Base-by-base conservation (phyloP, 495 filamentous ascomycete species). In the Lasiosphaeris hirsuta region DNA sequence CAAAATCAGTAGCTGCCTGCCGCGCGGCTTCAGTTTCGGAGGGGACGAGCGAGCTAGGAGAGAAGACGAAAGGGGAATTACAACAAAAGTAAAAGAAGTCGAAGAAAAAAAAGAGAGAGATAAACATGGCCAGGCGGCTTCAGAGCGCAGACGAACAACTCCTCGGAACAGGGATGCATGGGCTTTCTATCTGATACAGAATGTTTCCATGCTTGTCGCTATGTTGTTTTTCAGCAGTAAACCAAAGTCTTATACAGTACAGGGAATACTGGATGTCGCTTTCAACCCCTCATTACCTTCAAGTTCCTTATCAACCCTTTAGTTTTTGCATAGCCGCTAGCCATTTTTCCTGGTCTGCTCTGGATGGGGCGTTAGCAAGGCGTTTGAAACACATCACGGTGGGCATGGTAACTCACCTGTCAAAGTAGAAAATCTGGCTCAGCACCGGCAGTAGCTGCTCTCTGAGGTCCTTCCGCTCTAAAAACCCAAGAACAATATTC, bases 391-490 rank as follows among this genome's bases (percentile, higher is more conserved):
- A 30, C 23, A 30, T 30, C 23, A 30, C 5, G 23, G 5, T 13
- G 18, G 11, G 18, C 41, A 44, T 17, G 23, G 3, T 7, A 42
- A 76, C 90, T 71, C 72, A 95, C 90, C 86, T 83, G 68, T 97
- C 90, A 75, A 97, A 96, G 71, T 90, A 87, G 57, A 98, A 79
- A 63, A 97, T 73, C 84, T 90, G 92, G 46, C 89, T 91, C 47
- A 98, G 70, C 10, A 96, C 92, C 11, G 93, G 94, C 19, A 98
- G 87, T 50, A 98, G 78, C 78, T 96, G 92, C 67, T 86, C 83
- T 69, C 96, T 88, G 57, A 91, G 82, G 65, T 98, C 94, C 75
- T 86, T 90, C 68, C 94, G 89, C 77, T 97, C 92, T 67, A 98
- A 70, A 64, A 98, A 97, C 71, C 97, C 93, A 42, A 97, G 73